phyloP scores from a whole-genome alignment of 345 rosid genomes.

The Hevea brasiliensis region DNA sequence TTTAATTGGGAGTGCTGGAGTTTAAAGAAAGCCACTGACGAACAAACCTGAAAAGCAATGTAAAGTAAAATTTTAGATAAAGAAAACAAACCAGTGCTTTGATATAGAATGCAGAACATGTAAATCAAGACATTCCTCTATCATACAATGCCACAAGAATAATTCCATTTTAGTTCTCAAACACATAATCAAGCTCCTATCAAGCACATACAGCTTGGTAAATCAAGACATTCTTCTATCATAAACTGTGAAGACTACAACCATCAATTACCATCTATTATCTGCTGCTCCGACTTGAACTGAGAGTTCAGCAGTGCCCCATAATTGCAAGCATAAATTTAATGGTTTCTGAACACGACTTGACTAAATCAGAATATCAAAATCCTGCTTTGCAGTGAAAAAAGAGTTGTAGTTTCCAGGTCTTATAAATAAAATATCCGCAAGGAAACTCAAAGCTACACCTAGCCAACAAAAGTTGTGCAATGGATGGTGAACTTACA shows the following conservation, averaged over 20 bases:
- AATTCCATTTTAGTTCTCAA: neutral
- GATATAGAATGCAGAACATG: neutral
- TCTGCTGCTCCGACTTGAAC: neutral
- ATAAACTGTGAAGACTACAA: neutral
- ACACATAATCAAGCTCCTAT: neutral
- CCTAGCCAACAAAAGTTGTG: neutral
- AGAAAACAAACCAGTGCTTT: neutral
- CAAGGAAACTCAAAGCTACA: neutral
- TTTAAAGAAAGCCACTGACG: conserved; percentile 7
- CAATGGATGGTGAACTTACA: neutral
- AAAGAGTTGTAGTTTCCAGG: neutral
- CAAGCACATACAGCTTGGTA: neutral
- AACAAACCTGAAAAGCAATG: neutral
- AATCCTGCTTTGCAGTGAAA: neutral
- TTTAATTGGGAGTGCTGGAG: no score
- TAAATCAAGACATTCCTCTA: neutral
- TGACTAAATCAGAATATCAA: neutral
- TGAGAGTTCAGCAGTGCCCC: neutral
- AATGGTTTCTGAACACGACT: neutral
- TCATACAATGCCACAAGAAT: neutral
- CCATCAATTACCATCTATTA: neutral
- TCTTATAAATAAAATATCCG: neutral
- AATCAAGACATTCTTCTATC: no score
- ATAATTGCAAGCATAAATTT: no score
- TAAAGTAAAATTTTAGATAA: neutral